phyloP scores from a whole-genome alignment of 768 basidiomycete genomes.

The Nidula microcarpa region DNA sequence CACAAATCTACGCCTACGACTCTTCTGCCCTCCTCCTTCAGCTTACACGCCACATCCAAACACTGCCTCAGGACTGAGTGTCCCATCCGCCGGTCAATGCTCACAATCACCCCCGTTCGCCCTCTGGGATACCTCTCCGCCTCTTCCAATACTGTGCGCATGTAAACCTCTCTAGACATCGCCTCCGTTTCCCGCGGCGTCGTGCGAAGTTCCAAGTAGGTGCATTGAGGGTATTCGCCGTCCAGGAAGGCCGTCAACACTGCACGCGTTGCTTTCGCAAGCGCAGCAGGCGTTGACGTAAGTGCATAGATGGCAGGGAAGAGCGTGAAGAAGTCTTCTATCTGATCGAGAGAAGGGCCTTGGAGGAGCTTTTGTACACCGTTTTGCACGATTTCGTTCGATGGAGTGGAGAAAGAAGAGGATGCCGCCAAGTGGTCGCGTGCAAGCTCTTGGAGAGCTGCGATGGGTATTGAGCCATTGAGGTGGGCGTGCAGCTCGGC shows the following conservation, averaged over 20 bases:
- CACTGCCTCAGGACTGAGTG: slow-evolving; percentile 48
- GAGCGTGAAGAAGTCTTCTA: slow-evolving; percentile 71
- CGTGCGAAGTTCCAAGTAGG: slow-evolving; percentile 80
- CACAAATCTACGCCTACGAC: slow-evolving; percentile 82
- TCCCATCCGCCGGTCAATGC: slow-evolving; percentile 72
- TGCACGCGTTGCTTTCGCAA: slow-evolving; percentile 56
- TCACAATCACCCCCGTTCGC: slow-evolving; percentile 63
- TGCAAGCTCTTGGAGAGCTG: slow-evolving; percentile 60
- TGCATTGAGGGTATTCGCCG: slow-evolving; percentile 47
- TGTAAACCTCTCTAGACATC: slow-evolving; percentile 61
- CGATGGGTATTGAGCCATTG: slow-evolving; percentile 78
- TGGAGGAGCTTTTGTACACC: slow-evolving; percentile 35
- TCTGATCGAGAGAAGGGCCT: slow-evolving; percentile 43
- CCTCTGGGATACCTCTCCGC: slow-evolving; percentile 51
- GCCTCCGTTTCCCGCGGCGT: slow-evolving; percentile 59
- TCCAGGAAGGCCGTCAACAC: slow-evolving; percentile 66
- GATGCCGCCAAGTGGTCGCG: slow-evolving; percentile 24
- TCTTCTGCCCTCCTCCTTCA: slow-evolving; percentile 54
- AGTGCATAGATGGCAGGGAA: slow-evolving; percentile 81
- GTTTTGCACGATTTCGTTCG: slow-evolving; percentile 22
- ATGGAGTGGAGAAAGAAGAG: slow-evolving; percentile 4
- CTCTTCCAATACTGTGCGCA: slow-evolving; percentile 63
- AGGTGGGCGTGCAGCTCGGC: slow-evolving; percentile 86
- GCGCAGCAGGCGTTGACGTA: slow-evolving; percentile 54
- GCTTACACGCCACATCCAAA: slow-evolving; percentile 47